phyloP scores from a whole-genome alignment of 306 rosid species.

The Dryas octopetala region DNA sequence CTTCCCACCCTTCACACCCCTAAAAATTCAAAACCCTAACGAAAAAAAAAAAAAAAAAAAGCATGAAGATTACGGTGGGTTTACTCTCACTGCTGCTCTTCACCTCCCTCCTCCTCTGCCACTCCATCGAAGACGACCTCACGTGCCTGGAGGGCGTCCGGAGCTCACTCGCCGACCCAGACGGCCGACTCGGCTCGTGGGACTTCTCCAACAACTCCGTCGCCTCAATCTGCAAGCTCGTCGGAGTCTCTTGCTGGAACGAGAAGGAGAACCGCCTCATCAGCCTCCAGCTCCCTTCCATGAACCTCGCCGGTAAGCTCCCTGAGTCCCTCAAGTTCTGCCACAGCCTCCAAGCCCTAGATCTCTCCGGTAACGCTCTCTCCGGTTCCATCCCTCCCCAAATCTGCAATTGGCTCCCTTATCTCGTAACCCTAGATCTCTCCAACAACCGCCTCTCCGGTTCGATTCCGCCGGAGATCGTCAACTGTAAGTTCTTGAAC shows the following conservation, averaged over 20 bases:
- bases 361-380: constrained; percentile 42
- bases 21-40: background rate
- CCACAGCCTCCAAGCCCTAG: constrained; percentile 49
- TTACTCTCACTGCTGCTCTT: constrained; percentile 18
- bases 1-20: background rate
- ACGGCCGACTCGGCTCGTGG: constrained; percentile 42
- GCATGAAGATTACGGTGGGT: constrained; percentile 24
- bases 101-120: constrained; percentile 10
- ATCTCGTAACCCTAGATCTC: constrained; percentile 56
- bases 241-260: constrained; percentile 60
- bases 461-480: constrained; percentile 52
- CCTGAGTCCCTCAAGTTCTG: constrained; percentile 53
- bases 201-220: constrained; percentile 37
- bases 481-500: constrained; percentile 51
- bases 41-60: background rate
- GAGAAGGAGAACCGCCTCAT: constrained; percentile 56
- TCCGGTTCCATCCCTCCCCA: constrained; percentile 44
- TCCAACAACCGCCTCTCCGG: constrained; percentile 50
- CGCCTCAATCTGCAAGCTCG: constrained; percentile 50
- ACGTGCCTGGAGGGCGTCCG: constrained; percentile 47
- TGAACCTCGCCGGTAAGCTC: constrained; percentile 48
- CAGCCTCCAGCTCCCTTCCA: constrained; percentile 47
- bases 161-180: constrained; percentile 42
- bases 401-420: constrained; percentile 59
- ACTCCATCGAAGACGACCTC: constrained; percentile 44